Evolutionary conservation across 2,329 filamentous ascomycete genomes (phyloP).

Genomic region (Pseudocercospora musae): DNA sequence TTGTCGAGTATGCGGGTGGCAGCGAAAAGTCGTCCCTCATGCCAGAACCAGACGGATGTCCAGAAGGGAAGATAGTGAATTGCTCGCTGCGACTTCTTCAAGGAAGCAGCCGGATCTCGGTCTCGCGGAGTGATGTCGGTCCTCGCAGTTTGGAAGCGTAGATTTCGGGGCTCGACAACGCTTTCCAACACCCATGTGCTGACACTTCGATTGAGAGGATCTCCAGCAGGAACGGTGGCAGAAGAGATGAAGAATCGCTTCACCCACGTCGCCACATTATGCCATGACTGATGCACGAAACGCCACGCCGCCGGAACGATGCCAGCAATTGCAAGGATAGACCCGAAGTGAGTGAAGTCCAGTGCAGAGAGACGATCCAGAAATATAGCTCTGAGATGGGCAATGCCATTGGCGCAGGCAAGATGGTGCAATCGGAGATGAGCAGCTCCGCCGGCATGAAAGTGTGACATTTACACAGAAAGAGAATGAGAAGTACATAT

Average conservation of each 20-base stretch:
- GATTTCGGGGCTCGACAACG: slow-evolving; percentile 20
- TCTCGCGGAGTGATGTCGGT: slow-evolving; percentile 21
- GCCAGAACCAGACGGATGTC: slow-evolving; percentile 25
- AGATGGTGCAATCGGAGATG: slow-evolving; percentile 11
- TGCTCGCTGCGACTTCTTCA: slow-evolving; percentile 24
- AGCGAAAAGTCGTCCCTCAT: slow-evolving; percentile 18
- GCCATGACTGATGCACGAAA: slow-evolving; percentile 20
- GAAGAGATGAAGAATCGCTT: slow-evolving; percentile 27
- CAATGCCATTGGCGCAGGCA: slow-evolving; percentile 13
- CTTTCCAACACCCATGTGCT: slow-evolving; percentile 26
- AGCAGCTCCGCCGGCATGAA: slow-evolving; percentile 22
- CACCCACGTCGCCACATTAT: slow-evolving; percentile 19
- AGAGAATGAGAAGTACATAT: neutral
- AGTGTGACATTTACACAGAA: neutral
- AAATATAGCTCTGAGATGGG: slow-evolving; percentile 16
- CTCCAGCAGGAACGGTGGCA: slow-evolving; percentile 23
- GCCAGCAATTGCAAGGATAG: slow-evolving; percentile 22
- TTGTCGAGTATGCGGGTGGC: slow-evolving; percentile 20
- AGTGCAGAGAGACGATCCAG: slow-evolving; percentile 18
- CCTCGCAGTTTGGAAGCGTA: slow-evolving; percentile 26
- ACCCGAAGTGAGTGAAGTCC: slow-evolving; percentile 27
- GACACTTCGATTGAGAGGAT: slow-evolving; percentile 26
- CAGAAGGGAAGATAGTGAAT: slow-evolving; percentile 27
- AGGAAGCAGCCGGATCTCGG: slow-evolving; percentile 19
- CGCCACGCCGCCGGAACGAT: slow-evolving; percentile 23